Evolutionary conservation across 2,329 filamentous ascomycete species (phyloP).

Genomic region (Colletotrichum trifolii): DNA sequence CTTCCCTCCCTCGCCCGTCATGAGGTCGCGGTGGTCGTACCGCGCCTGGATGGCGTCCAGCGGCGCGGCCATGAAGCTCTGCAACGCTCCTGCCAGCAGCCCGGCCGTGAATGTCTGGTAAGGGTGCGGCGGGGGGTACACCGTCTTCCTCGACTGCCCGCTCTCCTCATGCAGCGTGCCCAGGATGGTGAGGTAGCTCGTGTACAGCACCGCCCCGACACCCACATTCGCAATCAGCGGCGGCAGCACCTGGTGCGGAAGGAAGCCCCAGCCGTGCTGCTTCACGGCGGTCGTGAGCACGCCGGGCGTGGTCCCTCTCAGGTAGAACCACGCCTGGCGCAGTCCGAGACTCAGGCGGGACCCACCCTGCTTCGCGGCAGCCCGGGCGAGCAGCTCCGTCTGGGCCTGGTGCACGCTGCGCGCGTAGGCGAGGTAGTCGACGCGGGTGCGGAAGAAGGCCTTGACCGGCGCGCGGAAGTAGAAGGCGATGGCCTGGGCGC

Average conservation of each 20-base stretch:
- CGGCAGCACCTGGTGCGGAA: constrained; percentile 81
- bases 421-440: constrained; percentile 80
- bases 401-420: constrained; percentile 63
- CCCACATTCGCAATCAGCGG: constrained; percentile 79
- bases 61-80: constrained; percentile 78
- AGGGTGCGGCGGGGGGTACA: constrained; percentile 76
- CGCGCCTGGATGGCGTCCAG: constrained; percentile 80
- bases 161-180: constrained; percentile 75
- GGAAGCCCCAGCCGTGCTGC: constrained; percentile 78
- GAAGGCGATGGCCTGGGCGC: constrained; percentile 85
- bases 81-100: constrained; percentile 74
- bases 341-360: constrained; percentile 47
- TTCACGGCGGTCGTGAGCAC: constrained; percentile 74
- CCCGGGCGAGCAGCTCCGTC: constrained; percentile 49
- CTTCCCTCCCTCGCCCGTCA: constrained; percentile 53
- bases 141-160: constrained; percentile 64
- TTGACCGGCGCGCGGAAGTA: constrained; percentile 94
- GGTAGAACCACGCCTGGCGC: constrained; percentile 58
- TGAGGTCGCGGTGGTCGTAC: constrained; percentile 69
- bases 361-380: constrained; percentile 47
- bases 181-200: constrained; percentile 78
- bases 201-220: constrained; percentile 80
- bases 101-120: constrained; percentile 76
- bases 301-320: constrained; percentile 75
- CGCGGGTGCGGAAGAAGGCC: constrained; percentile 89